Evolutionary conservation across 2,329 filamentous ascomycete genomes (phyloP), one percentile per base, ranked within the genome.

Genomic region (Macroventuria anomochaeta): DNA sequence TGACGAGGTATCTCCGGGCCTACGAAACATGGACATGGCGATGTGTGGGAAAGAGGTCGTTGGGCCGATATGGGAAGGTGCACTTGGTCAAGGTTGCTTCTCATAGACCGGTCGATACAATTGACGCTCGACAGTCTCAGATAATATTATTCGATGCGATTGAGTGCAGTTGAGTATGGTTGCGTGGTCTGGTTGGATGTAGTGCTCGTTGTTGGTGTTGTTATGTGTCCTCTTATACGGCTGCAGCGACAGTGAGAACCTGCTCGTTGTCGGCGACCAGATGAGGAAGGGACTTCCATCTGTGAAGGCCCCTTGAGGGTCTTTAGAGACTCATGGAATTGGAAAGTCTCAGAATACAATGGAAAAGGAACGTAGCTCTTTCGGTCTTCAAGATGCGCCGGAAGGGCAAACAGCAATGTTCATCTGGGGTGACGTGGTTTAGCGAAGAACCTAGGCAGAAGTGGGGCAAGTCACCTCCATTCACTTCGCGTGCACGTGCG

Each of bases 11-110:
- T 73, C 71, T 46, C 69, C 69, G 12, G 71, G 71, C 46, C 46
- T 68, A 32, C 70, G 69, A 37, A 74, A 74, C 64, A 72, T 64
- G 4, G 70, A 72, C 65, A 68, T 72, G n/a, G 38, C 40, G 34
- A 8, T 10, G 6, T 36, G 7, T 25, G 15, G 12, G 7, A n/a
- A 18, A 13, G 34, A 18, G 15, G 23, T 15, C 18, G 37, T 7
- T 26, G 2, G n/a, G 23, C 33, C 7, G 32, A 20, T 38, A 12
- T 3, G 17, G n/a, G 33, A 46, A 23, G 15, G 15, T 39, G 11
- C 44, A 20, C 15, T 32, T 32, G 18, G 34, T 8, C 44, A 25
- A 15, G 11, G 33, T 36, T 8, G 34, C 7, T 25, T 36, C 23
- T 8, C 23, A 5, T 1, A 39, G 15, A 7, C 23, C 13, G 23